Base-by-base conservation (phyloP, 2,329 filamentous ascomycete genomes). In the Ophiostoma piceae region DNA sequence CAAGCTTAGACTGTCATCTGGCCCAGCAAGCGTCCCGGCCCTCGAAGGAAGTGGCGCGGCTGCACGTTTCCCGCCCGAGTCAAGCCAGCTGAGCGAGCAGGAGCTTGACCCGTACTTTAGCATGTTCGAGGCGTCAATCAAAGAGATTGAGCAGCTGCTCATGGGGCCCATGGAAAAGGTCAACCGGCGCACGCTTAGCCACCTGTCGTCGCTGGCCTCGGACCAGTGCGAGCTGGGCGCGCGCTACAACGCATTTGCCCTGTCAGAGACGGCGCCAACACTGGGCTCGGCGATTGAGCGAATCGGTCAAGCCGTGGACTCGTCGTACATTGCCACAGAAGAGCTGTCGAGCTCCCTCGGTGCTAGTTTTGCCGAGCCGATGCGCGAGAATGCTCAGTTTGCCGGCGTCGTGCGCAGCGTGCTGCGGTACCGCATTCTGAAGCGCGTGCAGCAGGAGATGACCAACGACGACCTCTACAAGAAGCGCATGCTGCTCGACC, bases 341-440 rank as follows among this genome's bases (percentile, higher is more conserved):
- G 95, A 99, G 77, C 83, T 99, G 2, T 94, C 94, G 0, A 88
- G 88, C 1, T 90, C 91, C 0, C 82, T 99, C n/a, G 94, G 94
- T 26, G 94, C 94, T 43, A 95, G 88, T 74, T 99, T 99, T 77
- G 93, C 96, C 0, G 96, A 99, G 77, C 95, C 95, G 0, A 97
- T 99, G 92, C 88, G 96, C 69, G 95, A 99, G 80, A 96, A 93
- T 76, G 94, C 95, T 14, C 95, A 99, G 77, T 99, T 99, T 78
- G 95, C 95, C 0, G 92, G 95, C 12, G 92, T 99, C 0, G 95
- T 99, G 3, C 88, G 94, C 60, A 91, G 84, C 74, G 94, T 99
- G 43, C 82, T 99, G 69, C 88, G 92, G 73, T 99, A 97, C 78
- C 85, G 95, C 19, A 90, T 98, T 2, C 82, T 97, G 72, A 99